Evolutionary conservation across 768 basidiomycete species (phyloP), one percentile per base, ranked within the genome.

Genomic region (Rhizopogon vulgaris): DNA sequence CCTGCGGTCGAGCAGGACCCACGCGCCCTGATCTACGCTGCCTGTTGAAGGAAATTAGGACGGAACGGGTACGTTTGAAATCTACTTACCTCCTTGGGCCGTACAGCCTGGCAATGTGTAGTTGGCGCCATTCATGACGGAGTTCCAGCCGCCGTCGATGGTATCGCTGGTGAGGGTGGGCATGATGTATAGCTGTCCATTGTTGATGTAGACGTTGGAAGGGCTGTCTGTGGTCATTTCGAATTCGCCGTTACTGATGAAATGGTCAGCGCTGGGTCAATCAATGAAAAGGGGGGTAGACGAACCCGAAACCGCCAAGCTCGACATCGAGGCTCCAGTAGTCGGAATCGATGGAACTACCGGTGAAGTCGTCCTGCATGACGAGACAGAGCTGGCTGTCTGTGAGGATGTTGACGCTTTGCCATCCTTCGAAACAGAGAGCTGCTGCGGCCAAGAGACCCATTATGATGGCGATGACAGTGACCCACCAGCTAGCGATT

Each of bases 131-230:
- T 78, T 60, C 53, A 71, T 61, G 17, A 82, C 71, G 0, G 69
- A 62, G 49, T 58, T 48, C 0, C 60, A 66, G 7, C 73, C 71
- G 3, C 65, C 65, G 25, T 53, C 34, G 58, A 82, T 65, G 4
- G 65, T 63, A 59, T 81, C 79, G 38, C 74, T 70, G 6, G 82
- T 82, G 54, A 83, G 72, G 7, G 82, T 83, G 9, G 82, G 70
- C 61, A 79, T 73, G 64, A 84, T 78, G 70, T 79, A 82, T 32
- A 84, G 71, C 51, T 75, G 64, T 8, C 75, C 74, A 63, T 79
- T 71, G 38, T 73, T 62, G 41, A 78, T 64, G 68, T 73, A 78
- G 3, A 72, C 61, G 60, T 78, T 77, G 46, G 67, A 60, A 9
- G 53, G 37, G 6, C 59, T 59, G 15, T 61, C 58, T 6, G 79